phyloP scores from a whole-genome alignment of 2,329 filamentous ascomycete genomes.

The Colletotrichum spinosum region DNA sequence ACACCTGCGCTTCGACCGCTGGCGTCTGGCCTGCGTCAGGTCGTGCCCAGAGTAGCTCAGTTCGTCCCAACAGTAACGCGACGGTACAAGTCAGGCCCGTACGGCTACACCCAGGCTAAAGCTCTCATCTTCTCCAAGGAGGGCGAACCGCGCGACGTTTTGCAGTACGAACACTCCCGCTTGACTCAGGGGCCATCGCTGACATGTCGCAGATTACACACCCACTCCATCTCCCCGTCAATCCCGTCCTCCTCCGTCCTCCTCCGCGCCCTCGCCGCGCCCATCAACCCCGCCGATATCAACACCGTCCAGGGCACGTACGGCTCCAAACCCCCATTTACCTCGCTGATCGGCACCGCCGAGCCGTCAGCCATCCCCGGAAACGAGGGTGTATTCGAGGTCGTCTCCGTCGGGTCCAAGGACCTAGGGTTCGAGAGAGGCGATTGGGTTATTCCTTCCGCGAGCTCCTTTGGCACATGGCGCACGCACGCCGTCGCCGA shows the following conservation, averaged over 20 bases:
- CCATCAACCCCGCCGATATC: conserved; percentile 97
- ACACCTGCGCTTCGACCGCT: conserved; percentile 32
- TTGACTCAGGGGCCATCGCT: conserved; percentile 7
- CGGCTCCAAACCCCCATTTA: conserved; percentile 84
- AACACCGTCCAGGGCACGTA: conserved; percentile 99
- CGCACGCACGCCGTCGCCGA: conserved; percentile 85
- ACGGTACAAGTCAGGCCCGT: conserved; percentile 70
- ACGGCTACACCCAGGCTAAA: conserved; percentile 88
- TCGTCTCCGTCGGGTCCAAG: conserved; percentile 75
- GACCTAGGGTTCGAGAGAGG: conserved; percentile 71
- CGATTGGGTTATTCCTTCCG: conserved; percentile 93
- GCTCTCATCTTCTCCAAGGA: conserved; percentile 80
- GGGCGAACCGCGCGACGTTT: conserved; percentile 79
- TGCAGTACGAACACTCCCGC: conserved; percentile 59
- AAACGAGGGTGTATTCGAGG: conserved; percentile 94
- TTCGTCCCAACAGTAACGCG: conserved; percentile 40
- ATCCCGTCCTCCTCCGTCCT: conserved; percentile 75
- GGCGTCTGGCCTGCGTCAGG: conserved; percentile 29
- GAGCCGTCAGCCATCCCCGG: conserved; percentile 83
- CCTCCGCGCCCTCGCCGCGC: conserved; percentile 87
- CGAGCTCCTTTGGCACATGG: conserved; percentile 91
- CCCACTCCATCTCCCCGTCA: conserved; percentile 80
- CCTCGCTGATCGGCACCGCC: conserved; percentile 79
- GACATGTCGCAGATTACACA: conserved; percentile 64
- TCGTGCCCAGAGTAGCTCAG: not conserved